Evolutionary conservation across 768 basidiomycete species (phyloP).

Genomic region (Mycena albidolilacea): DNA sequence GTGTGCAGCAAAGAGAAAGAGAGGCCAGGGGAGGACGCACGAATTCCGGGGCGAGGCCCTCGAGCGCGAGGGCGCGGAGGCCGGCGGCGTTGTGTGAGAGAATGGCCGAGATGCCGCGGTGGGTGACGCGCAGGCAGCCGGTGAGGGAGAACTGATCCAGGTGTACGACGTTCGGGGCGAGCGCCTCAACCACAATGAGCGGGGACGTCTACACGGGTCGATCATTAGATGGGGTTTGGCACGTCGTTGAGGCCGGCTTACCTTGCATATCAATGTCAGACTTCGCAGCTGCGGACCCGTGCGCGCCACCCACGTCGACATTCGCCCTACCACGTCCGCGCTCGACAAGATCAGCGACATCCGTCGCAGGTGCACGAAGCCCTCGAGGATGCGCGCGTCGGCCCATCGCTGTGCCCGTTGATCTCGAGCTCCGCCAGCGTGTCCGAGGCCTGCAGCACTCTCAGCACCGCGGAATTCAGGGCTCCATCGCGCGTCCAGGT

Average conservation of each 20-base stretch:
- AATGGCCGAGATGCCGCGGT: slow-evolving; percentile 69
- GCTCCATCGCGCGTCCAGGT: slow-evolving; percentile 89
- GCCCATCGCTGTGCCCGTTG: slow-evolving; percentile 73
- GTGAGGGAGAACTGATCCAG: slow-evolving; percentile 73
- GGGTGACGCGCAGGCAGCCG: slow-evolving; percentile 80
- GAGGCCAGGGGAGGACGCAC: slow-evolving; percentile 51
- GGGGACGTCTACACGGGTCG: slow-evolving; percentile 64
- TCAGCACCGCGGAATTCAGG: slow-evolving; percentile 70
- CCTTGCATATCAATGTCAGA: slow-evolving; percentile 82
- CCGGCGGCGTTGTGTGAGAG: slow-evolving; percentile 61
- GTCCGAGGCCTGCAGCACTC: slow-evolving; percentile 60
- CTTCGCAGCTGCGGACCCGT: slow-evolving; percentile 64
- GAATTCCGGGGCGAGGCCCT: slow-evolving; percentile 73
- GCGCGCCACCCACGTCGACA: slow-evolving; percentile 66
- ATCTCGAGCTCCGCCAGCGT: slow-evolving; percentile 74
- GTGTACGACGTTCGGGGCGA: slow-evolving; percentile 64
- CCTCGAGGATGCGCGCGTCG: slow-evolving; percentile 63
- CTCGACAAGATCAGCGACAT: slow-evolving; percentile 86
- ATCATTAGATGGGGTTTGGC: not conserved
- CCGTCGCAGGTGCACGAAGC: slow-evolving; percentile 66
- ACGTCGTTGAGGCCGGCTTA: slow-evolving; percentile 41
- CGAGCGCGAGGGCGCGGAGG: slow-evolving; percentile 70
- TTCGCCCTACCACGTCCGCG: slow-evolving; percentile 60
- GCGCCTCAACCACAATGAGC: slow-evolving; percentile 63
- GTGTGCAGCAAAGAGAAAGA: not conserved